Evolutionary conservation across 106 monocot genomes (phyloP), one percentile per base, ranked within the genome.

Genomic region (Dendrobium catenatum): DNA sequence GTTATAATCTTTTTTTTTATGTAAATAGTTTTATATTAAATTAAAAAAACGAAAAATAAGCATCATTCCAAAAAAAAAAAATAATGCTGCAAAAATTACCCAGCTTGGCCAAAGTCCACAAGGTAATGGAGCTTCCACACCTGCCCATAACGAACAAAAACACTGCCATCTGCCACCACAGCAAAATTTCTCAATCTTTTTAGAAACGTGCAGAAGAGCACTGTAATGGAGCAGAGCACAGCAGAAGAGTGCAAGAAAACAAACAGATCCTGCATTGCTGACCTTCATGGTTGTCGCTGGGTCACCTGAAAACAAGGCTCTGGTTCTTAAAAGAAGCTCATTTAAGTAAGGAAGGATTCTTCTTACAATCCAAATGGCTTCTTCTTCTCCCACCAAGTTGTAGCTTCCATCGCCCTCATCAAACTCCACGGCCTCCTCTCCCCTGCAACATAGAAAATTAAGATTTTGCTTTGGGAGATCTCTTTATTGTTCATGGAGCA

Each of bases 211-310:
- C 58, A 58, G 58, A 58, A 61, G 1, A 20, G 8, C 43, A 22
- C 43, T 74, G 43, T n/a, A 44, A 44, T 43, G n/a, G 51, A 8
- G 29, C 17, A 6, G n/a, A 77, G 22, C 41, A 66, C 4, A 56
- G 58, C 26, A 47, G 19, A 22, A 43, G 44, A 54, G 70, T 37
- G 37, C 29, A 68, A 68, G 27, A 26, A 16, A 64, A 27, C 16
- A 76, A 26, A 4, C 11, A 6, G 20, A 3, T 41, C 15, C 29
- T 6, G 43, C 26, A 49, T 80, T 44, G n/a, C 49, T 81, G 55
- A 94, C 97, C 94, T 98, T 98, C 91, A 98, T 91, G 13, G 94
- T 95, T 15, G 92, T 98, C 29, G 89, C 82, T 31, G 97, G 94
- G 46, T 98, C 97, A 0, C 94, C 97, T 40, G 93, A 98, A 81